Percentiles rank a stretch among this genome's conserved stretches.
Evolutionary conservation across 441 rosid species (phyloP).

Genomic region (Capsella rubella): DNA sequence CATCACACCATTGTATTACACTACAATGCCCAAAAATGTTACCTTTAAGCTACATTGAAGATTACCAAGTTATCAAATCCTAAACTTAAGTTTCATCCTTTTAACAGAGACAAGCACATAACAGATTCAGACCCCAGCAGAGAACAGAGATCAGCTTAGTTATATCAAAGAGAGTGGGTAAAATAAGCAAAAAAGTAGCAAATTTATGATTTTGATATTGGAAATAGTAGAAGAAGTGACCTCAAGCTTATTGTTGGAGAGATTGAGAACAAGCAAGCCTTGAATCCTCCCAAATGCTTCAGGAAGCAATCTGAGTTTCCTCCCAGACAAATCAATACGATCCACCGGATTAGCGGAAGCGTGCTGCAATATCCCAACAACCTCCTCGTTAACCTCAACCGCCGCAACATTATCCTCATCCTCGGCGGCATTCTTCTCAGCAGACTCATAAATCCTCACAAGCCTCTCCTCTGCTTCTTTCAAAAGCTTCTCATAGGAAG

Average conservation of each 20-base stretch:
- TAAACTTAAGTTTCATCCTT: neutral
- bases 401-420: conserved; percentile 27
- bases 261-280: conserved; percentile 66
- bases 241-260: conserved; percentile 80
- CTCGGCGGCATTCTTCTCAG: conserved; percentile 42
- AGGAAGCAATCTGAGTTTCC: conserved; percentile 67
- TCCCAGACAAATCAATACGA: conserved; percentile 67
- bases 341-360: conserved; percentile 61
- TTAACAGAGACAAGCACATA: neutral
- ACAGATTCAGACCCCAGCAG: neutral
- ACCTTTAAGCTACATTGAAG: neutral
- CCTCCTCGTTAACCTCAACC: conserved; percentile 64
- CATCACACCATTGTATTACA: conserved; percentile 6
- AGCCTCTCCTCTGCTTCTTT: conserved; percentile 76
- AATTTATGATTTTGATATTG: neutral
- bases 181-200: neutral
- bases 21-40: neutral
- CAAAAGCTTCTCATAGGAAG: conserved; percentile 69
- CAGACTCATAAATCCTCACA: conserved; percentile 69
- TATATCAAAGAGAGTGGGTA: neutral
- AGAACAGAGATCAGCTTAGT: neutral
- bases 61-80: conserved; percentile 21
- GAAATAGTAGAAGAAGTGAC: conserved; percentile 42
- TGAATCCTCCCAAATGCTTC: conserved; percentile 81
- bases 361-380: conserved; percentile 60